Percentiles rank a stretch among this genome's conserved stretches.
These are phyloP conservation scores for Hanseniaspora uvarum DNA, from an alignment of 1,139 yeast genomes.

Conservation along the genomic window DNA sequence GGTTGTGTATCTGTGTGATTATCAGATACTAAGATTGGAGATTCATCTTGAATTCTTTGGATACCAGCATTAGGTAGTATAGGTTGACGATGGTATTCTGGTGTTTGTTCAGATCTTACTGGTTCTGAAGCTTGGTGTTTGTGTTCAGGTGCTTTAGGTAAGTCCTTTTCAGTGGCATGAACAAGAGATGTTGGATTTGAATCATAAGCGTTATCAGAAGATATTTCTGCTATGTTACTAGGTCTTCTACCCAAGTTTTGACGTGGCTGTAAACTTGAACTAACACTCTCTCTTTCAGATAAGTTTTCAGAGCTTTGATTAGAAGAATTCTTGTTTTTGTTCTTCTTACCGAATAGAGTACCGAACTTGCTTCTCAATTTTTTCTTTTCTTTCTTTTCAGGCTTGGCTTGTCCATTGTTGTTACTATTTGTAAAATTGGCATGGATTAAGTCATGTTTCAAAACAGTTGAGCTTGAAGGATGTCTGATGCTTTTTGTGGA, in stretches of 20 bases:
- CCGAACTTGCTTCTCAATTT: conserved; percentile 71
- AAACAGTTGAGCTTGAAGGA: conserved; percentile 24
- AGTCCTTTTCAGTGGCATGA: neutral
- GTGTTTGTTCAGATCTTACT: neutral
- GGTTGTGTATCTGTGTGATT: neutral
- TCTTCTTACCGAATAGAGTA: conserved; percentile 57
- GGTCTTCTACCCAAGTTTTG: conserved; percentile 1
- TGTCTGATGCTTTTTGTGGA: conserved; percentile 18
- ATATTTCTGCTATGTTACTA: conserved; percentile 10
- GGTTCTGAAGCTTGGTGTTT: neutral
- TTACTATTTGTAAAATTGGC: conserved; percentile 25
- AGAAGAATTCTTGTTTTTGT: conserved; percentile 18
- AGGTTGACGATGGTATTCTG: neutral
- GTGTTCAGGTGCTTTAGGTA: conserved; percentile 3
- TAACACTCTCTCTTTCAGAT: neutral
- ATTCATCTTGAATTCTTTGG: neutral
- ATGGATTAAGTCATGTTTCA: conserved; percentile 27
- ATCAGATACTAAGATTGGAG: conserved; percentile 1
- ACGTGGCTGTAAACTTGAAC: neutral
- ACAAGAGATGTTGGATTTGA: neutral
- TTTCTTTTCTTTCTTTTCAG: conserved; percentile 26
- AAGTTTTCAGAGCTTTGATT: conserved; percentile 7
- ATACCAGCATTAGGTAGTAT: neutral
- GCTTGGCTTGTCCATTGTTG: conserved; percentile 18
- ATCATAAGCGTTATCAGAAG: neutral